Evolutionary conservation across 202 grass and related monocot genomes (phyloP).

Genomic region (Schoenoplectus tabernaemontani): DNA sequence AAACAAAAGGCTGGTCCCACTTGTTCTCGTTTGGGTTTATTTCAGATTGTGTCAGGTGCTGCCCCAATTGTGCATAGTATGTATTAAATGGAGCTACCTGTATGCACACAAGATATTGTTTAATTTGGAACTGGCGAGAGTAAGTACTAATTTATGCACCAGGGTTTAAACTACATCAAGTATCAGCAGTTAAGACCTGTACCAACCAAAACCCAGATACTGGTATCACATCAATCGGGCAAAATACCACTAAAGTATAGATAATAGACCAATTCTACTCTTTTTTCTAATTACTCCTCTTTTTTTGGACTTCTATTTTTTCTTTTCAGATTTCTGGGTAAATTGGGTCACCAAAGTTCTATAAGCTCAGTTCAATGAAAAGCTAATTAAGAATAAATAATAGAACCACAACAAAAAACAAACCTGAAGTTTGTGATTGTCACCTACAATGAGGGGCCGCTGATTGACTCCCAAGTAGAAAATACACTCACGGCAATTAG

Average conservation of each 20-base stretch:
- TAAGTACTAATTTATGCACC: background rate
- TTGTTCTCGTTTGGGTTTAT: slow-evolving; percentile 64
- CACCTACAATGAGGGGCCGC: slow-evolving; percentile 74
- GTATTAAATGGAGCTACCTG: slow-evolving; percentile 99
- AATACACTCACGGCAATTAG: slow-evolving; percentile 86
- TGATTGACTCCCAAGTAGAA: slow-evolving; percentile 93
- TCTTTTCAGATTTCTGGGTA: background rate
- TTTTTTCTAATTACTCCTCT: background rate
- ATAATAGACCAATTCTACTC: background rate
- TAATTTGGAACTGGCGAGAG: background rate
- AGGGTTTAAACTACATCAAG: no score
- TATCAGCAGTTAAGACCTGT: no score
- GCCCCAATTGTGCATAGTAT: slow-evolving; percentile 60
- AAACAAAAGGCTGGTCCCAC: slow-evolving; percentile 84
- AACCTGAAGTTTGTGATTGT: slow-evolving; percentile 98
- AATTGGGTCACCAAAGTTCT: background rate
- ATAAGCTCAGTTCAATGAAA: background rate
- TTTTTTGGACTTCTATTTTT: background rate
- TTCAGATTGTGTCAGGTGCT: slow-evolving; percentile 76
- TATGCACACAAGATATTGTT: slow-evolving; percentile 18
- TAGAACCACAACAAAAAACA: slow-evolving; percentile 22
- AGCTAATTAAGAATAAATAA: slow-evolving; percentile 17
- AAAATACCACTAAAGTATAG: background rate
- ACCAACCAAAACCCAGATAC: no score
- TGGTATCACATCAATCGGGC: background rate